These are phyloP conservation scores for Phytophthora capsici DNA, from an alignment of 352 stramenopile species.

Conservation along the genomic window DNA sequence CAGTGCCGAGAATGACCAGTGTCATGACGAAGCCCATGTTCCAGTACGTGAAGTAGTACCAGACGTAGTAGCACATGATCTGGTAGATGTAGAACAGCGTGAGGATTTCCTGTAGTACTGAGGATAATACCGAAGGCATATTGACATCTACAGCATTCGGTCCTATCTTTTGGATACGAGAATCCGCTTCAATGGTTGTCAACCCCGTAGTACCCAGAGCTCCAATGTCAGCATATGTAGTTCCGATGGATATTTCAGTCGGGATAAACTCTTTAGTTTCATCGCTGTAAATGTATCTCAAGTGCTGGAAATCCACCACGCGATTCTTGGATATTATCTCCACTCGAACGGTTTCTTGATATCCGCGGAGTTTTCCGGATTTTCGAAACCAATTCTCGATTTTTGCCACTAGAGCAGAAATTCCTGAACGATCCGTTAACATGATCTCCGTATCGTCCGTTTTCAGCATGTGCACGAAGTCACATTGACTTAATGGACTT, in stretches of 20 bases:
- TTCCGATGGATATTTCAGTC: slow-evolving; percentile 30
- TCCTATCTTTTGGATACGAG: slow-evolving; percentile 34
- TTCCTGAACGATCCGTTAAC: slow-evolving; percentile 33
- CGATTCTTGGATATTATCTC: slow-evolving; percentile 23
- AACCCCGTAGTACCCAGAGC: slow-evolving; percentile 17
- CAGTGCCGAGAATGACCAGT: slow-evolving; percentile 40
- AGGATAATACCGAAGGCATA: slow-evolving; percentile 48
- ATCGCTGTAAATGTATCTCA: slow-evolving; percentile 54
- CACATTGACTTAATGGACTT: slow-evolving; percentile 31
- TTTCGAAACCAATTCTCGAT: slow-evolving; percentile 34
- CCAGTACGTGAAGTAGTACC: slow-evolving; percentile 66
- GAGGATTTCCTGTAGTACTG: slow-evolving; percentile 44
- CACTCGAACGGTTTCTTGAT: slow-evolving; percentile 41
- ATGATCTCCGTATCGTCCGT: slow-evolving; percentile 39
- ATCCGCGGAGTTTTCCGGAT: slow-evolving; percentile 23
- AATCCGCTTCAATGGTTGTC: slow-evolving; percentile 12
- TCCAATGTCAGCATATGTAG: slow-evolving; percentile 32
- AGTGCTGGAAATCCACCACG: slow-evolving; percentile 49
- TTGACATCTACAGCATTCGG: slow-evolving; percentile 43
- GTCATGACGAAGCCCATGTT: slow-evolving; percentile 51
- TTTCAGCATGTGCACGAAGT: slow-evolving; percentile 47
- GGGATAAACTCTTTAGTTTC: slow-evolving; percentile 33
- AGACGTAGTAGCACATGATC: slow-evolving; percentile 66
- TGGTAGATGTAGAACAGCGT: slow-evolving; percentile 61
- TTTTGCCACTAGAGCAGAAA: slow-evolving; percentile 37